phyloP scores from a whole-genome alignment of 1,284 basidiomycete genomes.

The Ganoderma lingzhi region DNA sequence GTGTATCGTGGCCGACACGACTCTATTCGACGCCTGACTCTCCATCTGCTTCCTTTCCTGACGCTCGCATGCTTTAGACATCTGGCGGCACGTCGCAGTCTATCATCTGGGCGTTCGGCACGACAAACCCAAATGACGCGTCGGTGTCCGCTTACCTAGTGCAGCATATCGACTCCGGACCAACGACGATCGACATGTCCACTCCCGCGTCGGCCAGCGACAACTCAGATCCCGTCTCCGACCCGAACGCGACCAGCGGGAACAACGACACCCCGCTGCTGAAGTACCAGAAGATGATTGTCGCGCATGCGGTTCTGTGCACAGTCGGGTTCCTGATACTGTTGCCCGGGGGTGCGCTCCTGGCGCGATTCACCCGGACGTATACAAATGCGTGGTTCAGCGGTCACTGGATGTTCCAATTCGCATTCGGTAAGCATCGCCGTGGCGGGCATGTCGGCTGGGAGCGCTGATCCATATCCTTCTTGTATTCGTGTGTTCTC shows the following conservation, averaged over 20 bases:
- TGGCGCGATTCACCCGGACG: slow-evolving; percentile 43
- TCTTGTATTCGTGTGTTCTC: slow-evolving; percentile 8
- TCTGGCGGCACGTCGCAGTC: slow-evolving; percentile 32
- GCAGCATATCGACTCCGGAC: slow-evolving; percentile 45
- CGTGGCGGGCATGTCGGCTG: not conserved
- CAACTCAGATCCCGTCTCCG: slow-evolving; percentile 23
- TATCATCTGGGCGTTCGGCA: slow-evolving; percentile 51
- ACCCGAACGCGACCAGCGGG: slow-evolving; percentile 23
- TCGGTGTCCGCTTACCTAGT: slow-evolving; percentile 41
- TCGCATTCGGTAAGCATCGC: slow-evolving; percentile 34
- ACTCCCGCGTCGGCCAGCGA: slow-evolving; percentile 20
- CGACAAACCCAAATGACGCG: slow-evolving; percentile 41
- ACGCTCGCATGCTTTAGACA: slow-evolving; percentile 14
- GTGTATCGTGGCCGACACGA: not conserved
- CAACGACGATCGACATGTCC: slow-evolving; percentile 41
- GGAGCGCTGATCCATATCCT: slow-evolving; percentile 8
- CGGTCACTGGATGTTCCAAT: slow-evolving; percentile 41
- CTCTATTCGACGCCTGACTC: not conserved
- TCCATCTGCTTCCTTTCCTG: not conserved
- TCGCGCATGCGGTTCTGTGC: slow-evolving; percentile 48
- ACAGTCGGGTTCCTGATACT: slow-evolving; percentile 43
- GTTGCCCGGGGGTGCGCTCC: slow-evolving; percentile 41
- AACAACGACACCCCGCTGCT: slow-evolving; percentile 32
- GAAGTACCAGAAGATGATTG: slow-evolving; percentile 42
- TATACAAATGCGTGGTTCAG: slow-evolving; percentile 41